Base-by-base conservation (phyloP, 2,329 filamentous ascomycete species). In the Fonsecaea pedrosoi region DNA sequence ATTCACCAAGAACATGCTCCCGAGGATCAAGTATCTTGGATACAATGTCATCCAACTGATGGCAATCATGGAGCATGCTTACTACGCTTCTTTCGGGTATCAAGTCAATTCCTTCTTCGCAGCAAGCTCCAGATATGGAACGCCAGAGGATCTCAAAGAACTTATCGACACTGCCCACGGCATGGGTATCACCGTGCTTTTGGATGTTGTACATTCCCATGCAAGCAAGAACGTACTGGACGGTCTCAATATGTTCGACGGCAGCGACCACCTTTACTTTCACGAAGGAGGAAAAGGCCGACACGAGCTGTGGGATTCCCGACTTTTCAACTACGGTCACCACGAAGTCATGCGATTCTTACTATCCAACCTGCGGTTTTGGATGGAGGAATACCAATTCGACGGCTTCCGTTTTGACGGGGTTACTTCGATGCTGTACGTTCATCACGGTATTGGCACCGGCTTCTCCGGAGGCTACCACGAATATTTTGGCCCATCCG, bases 61-160 rank as follows among this genome's bases (percentile, higher is more conserved):
- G 95, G 95, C 95, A 54, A 86, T 99, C 76, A 99, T 99, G 94
- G 95, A 99, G 78, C 95, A 99, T 80, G 95, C 95, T 58, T 99
- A 99, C 84, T 99, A 99, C 78, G 95, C 95, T 74, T 98, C 94
- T 76, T 99, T 99, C 75, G 95, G 95, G 55, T 99, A 99, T 79
- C 95, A 99, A 80, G 88, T 99, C 81, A 99, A 98, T 83, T 97
- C 91, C 80, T 99, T 99, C 84, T 99, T 98, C 75, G 95, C 95
- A 34, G 94, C 94, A 12, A 97, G 94, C 79, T 98, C 94, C 78
- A 89, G 95, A 69, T 99, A 97, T 76, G 95, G 95, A 50, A 87
- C 89, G 0, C 95, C 95, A 0, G 95, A 99, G 75, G 95, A 98
- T 42, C 84, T 99, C 72, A 99, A 97, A 79, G 94, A 98, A 83